phyloP scores from a whole-genome alignment of 2,329 filamentous ascomycete species.

The Colletotrichum endophyticum region DNA sequence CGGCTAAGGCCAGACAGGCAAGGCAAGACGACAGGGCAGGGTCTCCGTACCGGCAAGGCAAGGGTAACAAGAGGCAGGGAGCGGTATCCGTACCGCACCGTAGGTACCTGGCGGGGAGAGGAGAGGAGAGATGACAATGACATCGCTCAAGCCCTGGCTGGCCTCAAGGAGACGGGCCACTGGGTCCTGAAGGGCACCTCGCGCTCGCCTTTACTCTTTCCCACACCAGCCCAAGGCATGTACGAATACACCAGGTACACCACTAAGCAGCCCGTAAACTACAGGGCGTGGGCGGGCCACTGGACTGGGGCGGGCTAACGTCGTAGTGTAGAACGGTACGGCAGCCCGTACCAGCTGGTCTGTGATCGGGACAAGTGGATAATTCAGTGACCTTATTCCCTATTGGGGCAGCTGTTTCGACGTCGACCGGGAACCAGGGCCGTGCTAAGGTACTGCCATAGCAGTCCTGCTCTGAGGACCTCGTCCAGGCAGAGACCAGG shows the following conservation, averaged over 20 bases:
- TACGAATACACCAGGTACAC: not conserved
- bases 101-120: not conserved
- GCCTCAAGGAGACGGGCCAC: slow-evolving; percentile 1
- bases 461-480: not conserved
- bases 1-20: not conserved
- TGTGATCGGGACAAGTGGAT: not conserved
- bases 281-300: not conserved
- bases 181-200: not conserved
- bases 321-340: not conserved
- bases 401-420: slow-evolving; percentile 5
- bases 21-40: not conserved
- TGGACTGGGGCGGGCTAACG: not conserved
- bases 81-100: not conserved
- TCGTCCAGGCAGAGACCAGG: not conserved
- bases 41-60: not conserved
- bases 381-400: slow-evolving; percentile 6
- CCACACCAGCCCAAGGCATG: not conserved
- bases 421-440: not conserved
- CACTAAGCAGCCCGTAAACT: not conserved
- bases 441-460: not conserved
- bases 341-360: not conserved
- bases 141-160: slow-evolving; percentile 10
- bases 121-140: not conserved
- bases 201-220: not conserved
- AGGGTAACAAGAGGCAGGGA: not conserved